Conservation (phyloP, 768 basidiomycete species). For the Lactarius sp. region DNA sequence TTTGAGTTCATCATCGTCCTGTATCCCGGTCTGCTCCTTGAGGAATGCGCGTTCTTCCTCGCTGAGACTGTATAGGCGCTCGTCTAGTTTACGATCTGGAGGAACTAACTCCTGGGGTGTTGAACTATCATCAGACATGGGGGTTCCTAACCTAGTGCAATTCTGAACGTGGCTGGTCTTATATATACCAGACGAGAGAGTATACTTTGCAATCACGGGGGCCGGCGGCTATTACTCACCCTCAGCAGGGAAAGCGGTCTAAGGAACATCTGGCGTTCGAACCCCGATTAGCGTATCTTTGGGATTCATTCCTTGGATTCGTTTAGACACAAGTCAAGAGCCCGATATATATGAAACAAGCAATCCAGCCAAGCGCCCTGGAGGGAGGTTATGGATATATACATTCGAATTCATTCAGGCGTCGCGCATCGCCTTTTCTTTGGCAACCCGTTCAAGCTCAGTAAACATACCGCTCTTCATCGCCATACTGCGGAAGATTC, state of each 20-base stretch:
- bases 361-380: background rate
- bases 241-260: no score
- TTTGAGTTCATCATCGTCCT: conserved; percentile 32
- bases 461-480: conserved; percentile 57
- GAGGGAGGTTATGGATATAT: background rate
- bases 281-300: no score
- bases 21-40: conserved; percentile 31
- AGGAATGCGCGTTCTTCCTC: conserved; percentile 26
- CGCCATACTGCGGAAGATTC: conserved; percentile 51
- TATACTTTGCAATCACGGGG: no score
- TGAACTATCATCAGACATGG: background rate
- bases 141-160: background rate
- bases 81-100: background rate
- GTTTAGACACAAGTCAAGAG: background rate
- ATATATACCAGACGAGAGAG: background rate
- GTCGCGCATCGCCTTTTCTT: conserved; percentile 33
- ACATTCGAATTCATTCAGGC: background rate
- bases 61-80: conserved; percentile 8
- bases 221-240: no score
- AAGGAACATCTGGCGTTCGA: no score
- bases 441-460: conserved; percentile 57
- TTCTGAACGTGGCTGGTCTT: background rate
- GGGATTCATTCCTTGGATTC: background rate
- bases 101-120: background rate
- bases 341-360: background rate